Evolutionary conservation across 2,329 filamentous ascomycete species (phyloP).

Genomic region (Herpotrichia juniperi): DNA sequence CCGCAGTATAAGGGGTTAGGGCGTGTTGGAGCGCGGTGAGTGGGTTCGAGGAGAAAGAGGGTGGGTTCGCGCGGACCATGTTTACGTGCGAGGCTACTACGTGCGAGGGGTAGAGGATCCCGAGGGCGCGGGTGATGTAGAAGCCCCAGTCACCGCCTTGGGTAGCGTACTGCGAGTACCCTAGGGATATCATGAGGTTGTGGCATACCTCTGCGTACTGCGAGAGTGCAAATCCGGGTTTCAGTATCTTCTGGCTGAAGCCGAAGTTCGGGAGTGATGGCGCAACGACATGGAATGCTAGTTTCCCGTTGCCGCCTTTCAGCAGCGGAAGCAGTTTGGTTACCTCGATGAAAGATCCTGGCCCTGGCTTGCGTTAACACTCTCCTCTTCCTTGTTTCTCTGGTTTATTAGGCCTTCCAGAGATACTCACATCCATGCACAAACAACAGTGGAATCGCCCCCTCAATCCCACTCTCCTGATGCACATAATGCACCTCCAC

Average conservation of each 20-base stretch:
- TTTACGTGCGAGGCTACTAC: slow-evolving; percentile 69
- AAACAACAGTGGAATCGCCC: slow-evolving; percentile 70
- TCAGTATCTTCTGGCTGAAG: slow-evolving; percentile 57
- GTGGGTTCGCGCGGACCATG: slow-evolving; percentile 54
- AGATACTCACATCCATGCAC: slow-evolving; percentile 67
- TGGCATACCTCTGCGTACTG: slow-evolving; percentile 70
- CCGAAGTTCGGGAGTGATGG: slow-evolving; percentile 63
- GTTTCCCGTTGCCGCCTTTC: slow-evolving; percentile 35
- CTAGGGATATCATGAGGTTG: slow-evolving; percentile 71
- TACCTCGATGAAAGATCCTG: slow-evolving; percentile 72
- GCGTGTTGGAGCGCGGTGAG: slow-evolving; percentile 63
- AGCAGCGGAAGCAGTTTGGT: slow-evolving; percentile 63
- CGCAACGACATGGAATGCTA: slow-evolving; percentile 60
- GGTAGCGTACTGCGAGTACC: slow-evolving; percentile 63
- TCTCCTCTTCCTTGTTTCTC: not conserved
- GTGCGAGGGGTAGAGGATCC: slow-evolving; percentile 62
- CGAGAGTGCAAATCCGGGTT: slow-evolving; percentile 62
- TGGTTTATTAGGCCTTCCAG: too few relatives aligned
- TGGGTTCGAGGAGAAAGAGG: slow-evolving; percentile 56
- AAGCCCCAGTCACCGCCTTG: slow-evolving; percentile 76
- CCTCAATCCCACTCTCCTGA: slow-evolving; percentile 56
- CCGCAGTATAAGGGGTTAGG: slow-evolving; percentile 58
- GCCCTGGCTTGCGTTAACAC: slow-evolving; percentile 49
- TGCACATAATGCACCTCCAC: slow-evolving; percentile 71
- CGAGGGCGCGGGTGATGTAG: slow-evolving; percentile 67